Evolutionary conservation across 129 eudicot genomes (phyloP), one percentile per base, ranked within the genome.

Genomic region (Tagetes patula): DNA sequence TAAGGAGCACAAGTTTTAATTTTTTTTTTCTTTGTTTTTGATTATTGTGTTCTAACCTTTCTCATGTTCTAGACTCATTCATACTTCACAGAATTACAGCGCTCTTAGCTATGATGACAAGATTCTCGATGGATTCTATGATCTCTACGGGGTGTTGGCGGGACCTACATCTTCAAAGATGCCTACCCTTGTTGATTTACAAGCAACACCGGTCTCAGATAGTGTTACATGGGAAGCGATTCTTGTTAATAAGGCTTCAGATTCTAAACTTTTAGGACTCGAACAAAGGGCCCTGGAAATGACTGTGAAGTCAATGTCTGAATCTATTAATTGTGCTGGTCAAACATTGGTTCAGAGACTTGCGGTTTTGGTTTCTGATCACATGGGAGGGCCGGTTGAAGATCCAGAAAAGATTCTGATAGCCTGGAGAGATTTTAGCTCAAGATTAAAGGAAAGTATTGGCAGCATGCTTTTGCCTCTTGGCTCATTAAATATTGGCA

Each of bases 381-480:
- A 87, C 74, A 94, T 94, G 98, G 98, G 98, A 31, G 98, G 98
- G 4, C 92, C 96, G 0, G 93, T 90, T 59, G 88, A 59, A 65
- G 98, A 94, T 77, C 98, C 93, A 3, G 96, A 88, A 52, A 84
- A 69, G 55, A 83, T 90, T 85, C 74, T 83, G 81, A 69, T 84
- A 58, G 87, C 96, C 47, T 94, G 98, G 96, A 88, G 79, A 82
- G 78, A 78, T 69, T 85, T 82, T 59, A 77, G 88, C 69, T 74
- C 75, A 67, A 84, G 78, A 55, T 65, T 94, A 71, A 94, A 80
- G 83, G 81, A 73, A 65, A 83, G 77, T 74, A 79, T 87, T 49
- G 87, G 93, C 79, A 94, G 96, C 91, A 84, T 87, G 86, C 93
- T 94, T 55, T 78, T 94, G 83, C 98, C 98, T 70, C 90, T 94